Base-by-base conservation (phyloP, 495 filamentous ascomycete species). In the Penicillium dipodomyicola region DNA sequence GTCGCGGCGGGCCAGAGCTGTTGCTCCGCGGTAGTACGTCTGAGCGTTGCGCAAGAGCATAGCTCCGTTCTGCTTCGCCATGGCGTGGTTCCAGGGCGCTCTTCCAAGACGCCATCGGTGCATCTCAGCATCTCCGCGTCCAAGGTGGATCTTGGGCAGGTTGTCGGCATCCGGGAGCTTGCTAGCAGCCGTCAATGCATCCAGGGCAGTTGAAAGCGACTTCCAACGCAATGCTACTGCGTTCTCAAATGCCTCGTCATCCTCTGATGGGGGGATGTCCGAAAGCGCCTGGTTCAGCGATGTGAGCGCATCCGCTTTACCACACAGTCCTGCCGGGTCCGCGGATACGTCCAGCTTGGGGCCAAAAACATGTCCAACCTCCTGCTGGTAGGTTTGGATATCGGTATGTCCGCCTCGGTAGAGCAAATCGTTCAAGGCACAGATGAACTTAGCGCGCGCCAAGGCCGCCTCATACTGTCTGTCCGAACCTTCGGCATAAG, bases 11-110 rank as follows among this genome's bases (percentile, higher is more conserved):
- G 76, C 72, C 25, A 84, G 59, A 33, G 71, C 77, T 43, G 75
- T 75, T 1, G 84, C 85, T 27, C 84, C 84, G 40, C 83, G 75
- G 61, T 86, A 89, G 58, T 82, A 88, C 10, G 83, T 81, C 32
- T 80, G 80, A 3, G 86, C 84, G 60, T 89, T 89, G 37, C 77
- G 77, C 20, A 86, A 56, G 42, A 88, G 73, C 15, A 74, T 77
- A 2, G 62, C 62, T 27, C 68, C 72, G 54, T 80, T 78, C 51
- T 80, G 78, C 50, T 72, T 65, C 5, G 82, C 79, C 50, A 76
- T 65, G 30, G 65, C 57, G 52, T 78, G 70, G 46, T 76, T 72
- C 65, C 71, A 72, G 3, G 80, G 80, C 5, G 71, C 60, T 32
- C 72, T 60, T n/a, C 81, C 80, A 20, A 88, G 67, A 22, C 77